phyloP scores from a whole-genome alignment of 495 filamentous ascomycete genomes.

The Rostrohypoxylon terebratum region DNA sequence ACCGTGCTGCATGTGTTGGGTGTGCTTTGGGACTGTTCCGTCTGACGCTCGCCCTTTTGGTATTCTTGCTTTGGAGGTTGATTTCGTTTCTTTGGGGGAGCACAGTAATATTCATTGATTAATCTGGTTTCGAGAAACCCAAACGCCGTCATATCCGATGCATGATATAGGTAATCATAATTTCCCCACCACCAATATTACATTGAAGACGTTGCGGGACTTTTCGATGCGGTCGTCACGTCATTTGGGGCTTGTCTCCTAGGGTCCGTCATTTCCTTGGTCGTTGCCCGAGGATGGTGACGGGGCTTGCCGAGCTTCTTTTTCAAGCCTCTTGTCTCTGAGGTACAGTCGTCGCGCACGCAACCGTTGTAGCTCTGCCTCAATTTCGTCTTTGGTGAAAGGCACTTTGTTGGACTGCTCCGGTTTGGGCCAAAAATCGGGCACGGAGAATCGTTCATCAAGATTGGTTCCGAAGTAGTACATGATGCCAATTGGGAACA shows the following conservation, averaged over 20 bases:
- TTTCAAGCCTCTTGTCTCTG: conserved; percentile 69
- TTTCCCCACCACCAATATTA: conserved; percentile 13
- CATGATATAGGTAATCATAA: conserved; percentile 17
- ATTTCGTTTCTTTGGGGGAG: background rate
- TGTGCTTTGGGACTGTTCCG: background rate
- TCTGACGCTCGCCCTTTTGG: background rate
- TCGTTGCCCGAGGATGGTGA: conserved; percentile 48
- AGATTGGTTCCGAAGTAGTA: conserved; percentile 99
- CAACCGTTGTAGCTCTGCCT: conserved; percentile 79
- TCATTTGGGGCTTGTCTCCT: background rate
- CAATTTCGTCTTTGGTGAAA: conserved; percentile 87
- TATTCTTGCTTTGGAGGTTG: background rate
- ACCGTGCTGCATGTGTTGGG: conserved; percentile 3
- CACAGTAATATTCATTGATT: background rate
- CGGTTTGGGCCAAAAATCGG: conserved; percentile 92
- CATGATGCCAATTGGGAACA: conserved; percentile 99
- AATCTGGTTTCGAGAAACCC: background rate
- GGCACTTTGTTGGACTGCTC: conserved; percentile 91
- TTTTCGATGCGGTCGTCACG: background rate
- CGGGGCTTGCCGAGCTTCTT: conserved; percentile 60
- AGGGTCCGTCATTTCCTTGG: conserved; percentile 26
- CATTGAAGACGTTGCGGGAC: background rate
- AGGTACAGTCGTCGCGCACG: conserved; percentile 68
- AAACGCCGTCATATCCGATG: conserved; percentile 39
- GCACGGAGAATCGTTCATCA: conserved; percentile 86